phyloP scores from a whole-genome alignment of 139 green algal genomes.

The Closterium sp. region DNA sequence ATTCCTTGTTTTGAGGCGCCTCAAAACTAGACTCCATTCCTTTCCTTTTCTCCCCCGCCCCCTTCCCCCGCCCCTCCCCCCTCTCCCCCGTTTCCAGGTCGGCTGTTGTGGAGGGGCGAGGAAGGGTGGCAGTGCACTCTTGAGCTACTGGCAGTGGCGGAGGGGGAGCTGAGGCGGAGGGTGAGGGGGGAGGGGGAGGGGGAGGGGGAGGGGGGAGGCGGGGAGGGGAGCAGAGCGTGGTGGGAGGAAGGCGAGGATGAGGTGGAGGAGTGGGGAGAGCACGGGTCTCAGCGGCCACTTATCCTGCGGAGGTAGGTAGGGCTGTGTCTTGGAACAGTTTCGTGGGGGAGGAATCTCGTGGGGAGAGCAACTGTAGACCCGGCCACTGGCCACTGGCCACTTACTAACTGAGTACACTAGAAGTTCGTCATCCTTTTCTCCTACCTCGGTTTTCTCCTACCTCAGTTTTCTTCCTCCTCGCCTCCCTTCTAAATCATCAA shows the following conservation, averaged over 20 bases:
- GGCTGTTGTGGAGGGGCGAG: constrained; percentile 56
- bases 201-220: not conserved
- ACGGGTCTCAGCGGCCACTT: not conserved
- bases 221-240: not conserved
- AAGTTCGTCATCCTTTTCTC: too few species aligned
- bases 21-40: too few species aligned
- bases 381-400: too few species aligned
- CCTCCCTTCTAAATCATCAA: not conserved
- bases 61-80: too few species aligned
- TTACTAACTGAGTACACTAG: too few species aligned
- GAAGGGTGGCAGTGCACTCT: constrained; percentile 11
- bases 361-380: too few species aligned
- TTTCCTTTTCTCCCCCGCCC: not conserved
- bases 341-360: not conserved
- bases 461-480: not conserved
- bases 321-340: not conserved
- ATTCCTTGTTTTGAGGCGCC: too few species aligned
- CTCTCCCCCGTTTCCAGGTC: constrained; percentile 50
- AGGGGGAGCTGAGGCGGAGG: constrained; percentile 7
- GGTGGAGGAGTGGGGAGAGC: not conserved
- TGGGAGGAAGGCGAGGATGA: not conserved
- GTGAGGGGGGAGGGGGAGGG: not conserved
- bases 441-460: too few species aligned
- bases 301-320: not conserved
- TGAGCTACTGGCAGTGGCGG: constrained; percentile 30